A percentile compares a stretch with the other conserved stretches of the same genome.
Evolutionary conservation across 208 protist genomes (phyloP).

Genomic region (Acanthamoeba lenticulata): DNA sequence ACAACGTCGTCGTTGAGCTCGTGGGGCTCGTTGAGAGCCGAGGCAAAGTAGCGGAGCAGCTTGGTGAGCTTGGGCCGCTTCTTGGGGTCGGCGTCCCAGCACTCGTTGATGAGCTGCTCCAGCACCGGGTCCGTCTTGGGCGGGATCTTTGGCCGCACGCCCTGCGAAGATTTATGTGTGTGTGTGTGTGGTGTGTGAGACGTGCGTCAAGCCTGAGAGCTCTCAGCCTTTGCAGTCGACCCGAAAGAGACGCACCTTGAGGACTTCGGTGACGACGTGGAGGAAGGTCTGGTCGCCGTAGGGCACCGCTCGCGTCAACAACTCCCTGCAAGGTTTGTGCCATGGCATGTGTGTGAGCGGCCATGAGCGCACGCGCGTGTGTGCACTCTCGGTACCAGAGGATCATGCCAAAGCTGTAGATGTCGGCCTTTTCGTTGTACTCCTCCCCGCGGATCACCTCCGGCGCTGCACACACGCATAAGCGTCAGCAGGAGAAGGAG

Average conservation of each 20-base stretch:
- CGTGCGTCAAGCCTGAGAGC: neutral
- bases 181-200: too few relatives aligned
- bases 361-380: neutral
- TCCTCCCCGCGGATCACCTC: neutral
- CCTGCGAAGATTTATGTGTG: too few relatives aligned
- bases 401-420: slow-evolving; percentile 29
- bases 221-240: neutral
- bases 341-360: neutral
- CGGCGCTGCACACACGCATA: too few relatives aligned
- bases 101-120: neutral
- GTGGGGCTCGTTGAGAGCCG: neutral
- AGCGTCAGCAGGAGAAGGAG: neutral
- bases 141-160: slow-evolving; percentile 14
- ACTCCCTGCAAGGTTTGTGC: neutral
- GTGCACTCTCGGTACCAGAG: too few relatives aligned
- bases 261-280: neutral
- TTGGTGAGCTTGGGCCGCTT: neutral
- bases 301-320: neutral
- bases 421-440: slow-evolving; percentile 46
- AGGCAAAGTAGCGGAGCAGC: neutral
- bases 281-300: neutral
- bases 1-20: too few relatives aligned
- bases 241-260: neutral
- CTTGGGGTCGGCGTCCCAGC: neutral
- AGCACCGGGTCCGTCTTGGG: neutral